Evolutionary conservation across 73 alveolate species (phyloP).

Genomic region (Stentor coeruleus): DNA sequence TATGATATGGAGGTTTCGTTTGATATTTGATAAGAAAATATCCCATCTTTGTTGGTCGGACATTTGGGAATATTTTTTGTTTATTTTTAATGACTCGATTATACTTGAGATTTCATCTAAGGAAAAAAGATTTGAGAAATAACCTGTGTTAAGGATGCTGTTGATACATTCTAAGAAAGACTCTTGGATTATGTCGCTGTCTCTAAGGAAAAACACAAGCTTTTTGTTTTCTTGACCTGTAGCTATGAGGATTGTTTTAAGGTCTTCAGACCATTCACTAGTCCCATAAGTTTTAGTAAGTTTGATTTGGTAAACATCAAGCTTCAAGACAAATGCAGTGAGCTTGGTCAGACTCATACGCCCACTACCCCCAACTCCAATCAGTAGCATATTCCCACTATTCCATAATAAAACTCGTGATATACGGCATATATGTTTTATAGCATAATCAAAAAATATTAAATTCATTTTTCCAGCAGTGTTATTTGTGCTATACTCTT

Average conservation of each 20-base stretch:
- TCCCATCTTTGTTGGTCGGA: constrained; percentile 4
- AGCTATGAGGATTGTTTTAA: constrained; percentile 63
- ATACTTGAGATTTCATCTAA: constrained; percentile 81
- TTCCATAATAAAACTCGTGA: constrained; percentile 76
- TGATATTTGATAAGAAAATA: not conserved
- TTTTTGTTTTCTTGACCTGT: constrained; percentile 69
- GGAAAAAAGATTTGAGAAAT: constrained; percentile 83
- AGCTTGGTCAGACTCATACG: constrained; percentile 40
- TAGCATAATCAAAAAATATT: constrained; percentile 19
- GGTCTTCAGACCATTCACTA: constrained; percentile 81
- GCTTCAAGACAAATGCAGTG: constrained; percentile 19
- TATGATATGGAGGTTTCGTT: constrained; percentile 41
- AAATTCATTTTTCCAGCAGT: constrained; percentile 66
- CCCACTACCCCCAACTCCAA: constrained; percentile 97
- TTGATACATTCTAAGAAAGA: constrained; percentile 87
- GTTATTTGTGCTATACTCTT: constrained; percentile 26
- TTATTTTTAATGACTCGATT: constrained; percentile 67
- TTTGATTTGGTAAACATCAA: constrained; percentile 73
- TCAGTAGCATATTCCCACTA: constrained; percentile 78
- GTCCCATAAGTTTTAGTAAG: constrained; percentile 76
- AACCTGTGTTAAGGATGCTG: constrained; percentile 84
- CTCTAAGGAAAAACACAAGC: constrained; percentile 72
- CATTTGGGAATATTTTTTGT: constrained; percentile 67
- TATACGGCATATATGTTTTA: constrained; percentile 8
- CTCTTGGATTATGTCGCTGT: constrained; percentile 82